Evolutionary conservation across 1,284 basidiomycete genomes (phyloP).

Genomic region (Anthracocystis walkeri): DNA sequence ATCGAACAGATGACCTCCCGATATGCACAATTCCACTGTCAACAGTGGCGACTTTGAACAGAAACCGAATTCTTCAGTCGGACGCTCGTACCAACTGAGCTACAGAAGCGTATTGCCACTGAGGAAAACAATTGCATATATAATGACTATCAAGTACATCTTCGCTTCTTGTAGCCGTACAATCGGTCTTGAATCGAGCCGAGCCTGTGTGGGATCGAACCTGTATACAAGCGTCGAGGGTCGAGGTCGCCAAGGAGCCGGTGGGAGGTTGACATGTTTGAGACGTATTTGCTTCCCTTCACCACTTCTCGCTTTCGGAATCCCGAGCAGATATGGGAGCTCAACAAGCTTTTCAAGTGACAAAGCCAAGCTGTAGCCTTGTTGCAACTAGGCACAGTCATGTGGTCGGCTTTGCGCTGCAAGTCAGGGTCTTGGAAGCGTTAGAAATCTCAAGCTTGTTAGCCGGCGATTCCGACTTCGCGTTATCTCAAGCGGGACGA

Average conservation of each 20-base stretch:
- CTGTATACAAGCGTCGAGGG: neutral
- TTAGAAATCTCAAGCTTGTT: neutral
- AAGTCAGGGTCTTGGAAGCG: neutral
- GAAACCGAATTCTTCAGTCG: constrained; percentile 57
- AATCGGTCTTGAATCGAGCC: too few relatives aligned
- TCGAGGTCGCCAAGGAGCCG: neutral
- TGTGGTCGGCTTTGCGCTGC: neutral
- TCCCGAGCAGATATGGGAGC: neutral
- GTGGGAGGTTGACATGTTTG: neutral
- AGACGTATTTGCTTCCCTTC: too few relatives aligned
- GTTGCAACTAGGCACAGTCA: neutral
- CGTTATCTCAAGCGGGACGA: too few relatives aligned
- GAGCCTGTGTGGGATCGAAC: neutral
- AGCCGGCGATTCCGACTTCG: too few relatives aligned
- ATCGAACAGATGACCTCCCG: constrained; percentile 56
- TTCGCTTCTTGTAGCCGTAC: too few relatives aligned
- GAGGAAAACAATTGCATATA: neutral
- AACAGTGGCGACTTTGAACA: constrained; percentile 10
- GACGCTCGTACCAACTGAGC: constrained; percentile 62
- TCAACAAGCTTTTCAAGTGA: neutral
- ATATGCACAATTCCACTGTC: constrained; percentile 20
- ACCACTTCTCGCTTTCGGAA: too few relatives aligned
- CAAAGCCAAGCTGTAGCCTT: neutral
- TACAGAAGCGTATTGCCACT: constrained; percentile 33
- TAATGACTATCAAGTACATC: neutral